Conservation (phyloP, 1,139 yeast species). For the Nakaseomyces bracarensis region DNA sequence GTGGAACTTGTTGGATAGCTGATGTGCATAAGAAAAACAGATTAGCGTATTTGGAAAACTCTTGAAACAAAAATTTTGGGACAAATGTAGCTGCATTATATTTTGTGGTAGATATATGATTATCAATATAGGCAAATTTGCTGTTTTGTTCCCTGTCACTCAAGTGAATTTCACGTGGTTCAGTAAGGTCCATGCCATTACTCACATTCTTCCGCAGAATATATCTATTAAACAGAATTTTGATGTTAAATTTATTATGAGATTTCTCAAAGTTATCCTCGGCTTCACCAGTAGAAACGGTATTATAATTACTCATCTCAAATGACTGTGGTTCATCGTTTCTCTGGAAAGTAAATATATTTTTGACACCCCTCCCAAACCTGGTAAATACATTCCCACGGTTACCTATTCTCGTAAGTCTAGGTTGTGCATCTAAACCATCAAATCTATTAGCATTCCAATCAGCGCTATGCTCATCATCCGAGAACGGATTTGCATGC, state of each 20-base stretch:
- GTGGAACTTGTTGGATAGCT: slow-evolving; percentile 91
- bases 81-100: slow-evolving; percentile 88
- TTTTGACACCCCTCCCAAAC: slow-evolving; percentile 18
- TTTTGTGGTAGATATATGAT: slow-evolving; percentile 93
- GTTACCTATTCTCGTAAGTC: slow-evolving; percentile 10
- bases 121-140: slow-evolving; percentile 57
- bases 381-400: slow-evolving; percentile 21
- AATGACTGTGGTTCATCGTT: slow-evolving; percentile 24
- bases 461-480: slow-evolving; percentile 14
- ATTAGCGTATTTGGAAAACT: slow-evolving; percentile 94
- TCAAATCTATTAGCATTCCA: slow-evolving; percentile 17
- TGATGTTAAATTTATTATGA: slow-evolving; percentile 44
- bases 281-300: slow-evolving; percentile 21
- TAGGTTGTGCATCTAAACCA: slow-evolving; percentile 15
- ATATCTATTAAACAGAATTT: slow-evolving; percentile 43
- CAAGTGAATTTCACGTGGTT: slow-evolving; percentile 63
- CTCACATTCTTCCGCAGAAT: slow-evolving; percentile 35
- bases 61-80: slow-evolving; percentile 92
- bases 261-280: slow-evolving; percentile 27
- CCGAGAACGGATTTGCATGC: slow-evolving; percentile 25
- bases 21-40: slow-evolving; percentile 90
- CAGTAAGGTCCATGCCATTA: slow-evolving; percentile 26
- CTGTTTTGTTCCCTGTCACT: slow-evolving; percentile 53
- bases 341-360: slow-evolving; percentile 13
- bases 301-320: slow-evolving; percentile 31